phyloP scores from a whole-genome alignment of 352 stramenopile species.

The Pythium aphanidermatum region DNA sequence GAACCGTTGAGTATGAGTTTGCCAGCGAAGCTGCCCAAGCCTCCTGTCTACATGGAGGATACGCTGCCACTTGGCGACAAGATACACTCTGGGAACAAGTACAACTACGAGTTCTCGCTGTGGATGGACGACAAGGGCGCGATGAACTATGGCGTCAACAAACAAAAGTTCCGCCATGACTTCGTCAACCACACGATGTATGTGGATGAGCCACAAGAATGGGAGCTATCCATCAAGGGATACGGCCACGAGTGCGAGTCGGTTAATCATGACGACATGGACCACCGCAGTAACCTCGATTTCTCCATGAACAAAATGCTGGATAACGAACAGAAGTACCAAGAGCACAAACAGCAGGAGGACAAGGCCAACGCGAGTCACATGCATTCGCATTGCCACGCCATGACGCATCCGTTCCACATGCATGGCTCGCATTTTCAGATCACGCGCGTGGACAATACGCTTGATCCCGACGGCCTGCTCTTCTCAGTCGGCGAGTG shows the following conservation, averaged over 20 bases:
- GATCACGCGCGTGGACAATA: conserved; percentile 35
- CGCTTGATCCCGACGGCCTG: conserved; percentile 41
- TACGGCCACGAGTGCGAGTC: conserved; percentile 36
- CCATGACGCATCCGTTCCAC: conserved; percentile 78
- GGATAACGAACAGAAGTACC: conserved; percentile 10
- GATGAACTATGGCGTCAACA: conserved; percentile 61
- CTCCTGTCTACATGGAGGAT: conserved; percentile 57
- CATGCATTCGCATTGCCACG: conserved; percentile 35
- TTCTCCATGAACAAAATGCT: conserved; percentile 26
- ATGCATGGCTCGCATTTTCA: conserved; percentile 77
- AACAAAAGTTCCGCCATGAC: conserved; percentile 32
- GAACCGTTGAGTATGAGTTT: conserved; percentile 25
- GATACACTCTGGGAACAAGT: conserved; percentile 36
- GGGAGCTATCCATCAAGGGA: conserved; percentile 52
- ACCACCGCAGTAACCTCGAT: conserved; percentile 19
- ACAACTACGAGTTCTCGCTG: conserved; percentile 71
- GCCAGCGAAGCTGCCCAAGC: conserved; percentile 31
- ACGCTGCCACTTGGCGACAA: conserved; percentile 11
- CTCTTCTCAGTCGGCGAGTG: conserved; percentile 63
- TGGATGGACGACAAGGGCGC: conserved; percentile 41
- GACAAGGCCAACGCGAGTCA: conserved; percentile 2
- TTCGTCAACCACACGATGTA: conserved; percentile 65
- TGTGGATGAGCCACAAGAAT: conserved; percentile 61
- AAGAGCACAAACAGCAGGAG: conserved; percentile 9
- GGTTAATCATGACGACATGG: conserved; percentile 22